phyloP scores from a whole-genome alignment of 2,329 filamentous ascomycete species.

The Parastagonospora nodorum region DNA sequence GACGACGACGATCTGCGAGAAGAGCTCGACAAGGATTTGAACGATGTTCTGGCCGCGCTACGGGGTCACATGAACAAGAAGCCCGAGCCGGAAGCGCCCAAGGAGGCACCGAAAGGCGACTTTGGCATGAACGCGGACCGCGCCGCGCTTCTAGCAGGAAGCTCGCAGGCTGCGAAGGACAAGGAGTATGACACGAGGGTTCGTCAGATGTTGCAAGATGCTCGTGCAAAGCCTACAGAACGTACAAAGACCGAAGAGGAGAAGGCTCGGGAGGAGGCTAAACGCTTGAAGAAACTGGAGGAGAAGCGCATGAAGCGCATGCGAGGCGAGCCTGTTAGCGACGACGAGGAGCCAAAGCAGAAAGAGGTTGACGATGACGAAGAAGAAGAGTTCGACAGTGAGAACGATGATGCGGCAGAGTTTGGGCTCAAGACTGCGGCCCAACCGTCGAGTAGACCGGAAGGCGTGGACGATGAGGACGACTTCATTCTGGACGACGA shows the following conservation, averaged over 20 bases:
- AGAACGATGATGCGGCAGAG: slow-evolving; percentile 61
- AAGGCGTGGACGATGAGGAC: slow-evolving; percentile 80
- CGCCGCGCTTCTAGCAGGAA: slow-evolving; percentile 63
- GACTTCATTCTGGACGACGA: slow-evolving; percentile 92
- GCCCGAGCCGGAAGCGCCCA: slow-evolving; percentile 49
- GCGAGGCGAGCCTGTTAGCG: slow-evolving; percentile 78
- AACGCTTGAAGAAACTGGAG: slow-evolving; percentile 79
- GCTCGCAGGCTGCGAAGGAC: slow-evolving; percentile 71
- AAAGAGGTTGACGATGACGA: slow-evolving; percentile 25
- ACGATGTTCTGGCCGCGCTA: slow-evolving; percentile 75
- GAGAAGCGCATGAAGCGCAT: slow-evolving; percentile 82
- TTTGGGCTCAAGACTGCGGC: slow-evolving; percentile 66
- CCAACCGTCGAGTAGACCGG: slow-evolving; percentile 48
- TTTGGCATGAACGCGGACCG: slow-evolving; percentile 64
- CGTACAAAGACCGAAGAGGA: slow-evolving; percentile 71
- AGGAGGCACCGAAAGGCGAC: slow-evolving; percentile 45
- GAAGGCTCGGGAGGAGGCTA: slow-evolving; percentile 70
- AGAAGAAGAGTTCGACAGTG: slow-evolving; percentile 32
- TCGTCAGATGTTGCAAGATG: slow-evolving; percentile 81
- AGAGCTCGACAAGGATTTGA: slow-evolving; percentile 82
- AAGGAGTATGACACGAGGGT: slow-evolving; percentile 87
- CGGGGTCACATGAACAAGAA: slow-evolving; percentile 59
- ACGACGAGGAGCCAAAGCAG: slow-evolving; percentile 65
- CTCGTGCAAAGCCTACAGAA: slow-evolving; percentile 81
- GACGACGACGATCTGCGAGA: slow-evolving; percentile 87